A percentile compares a stretch with the other conserved stretches of the same genome.
These are phyloP conservation scores for Citrus cavaleriei DNA, from an alignment of 345 rosid species.

Conservation along the genomic window DNA sequence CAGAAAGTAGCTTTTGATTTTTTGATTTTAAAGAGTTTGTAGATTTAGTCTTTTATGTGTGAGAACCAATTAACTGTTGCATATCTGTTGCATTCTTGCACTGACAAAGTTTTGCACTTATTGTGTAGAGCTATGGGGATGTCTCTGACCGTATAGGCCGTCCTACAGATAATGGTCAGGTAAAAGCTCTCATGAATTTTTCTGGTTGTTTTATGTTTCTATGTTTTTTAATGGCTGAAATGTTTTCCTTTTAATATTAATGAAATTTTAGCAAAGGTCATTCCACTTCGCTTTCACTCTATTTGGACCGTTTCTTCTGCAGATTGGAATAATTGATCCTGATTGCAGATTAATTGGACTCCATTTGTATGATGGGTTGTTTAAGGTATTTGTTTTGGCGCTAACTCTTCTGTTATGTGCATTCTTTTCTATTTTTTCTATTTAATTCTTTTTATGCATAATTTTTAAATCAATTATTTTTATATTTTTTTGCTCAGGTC, in stretches of 20 bases:
- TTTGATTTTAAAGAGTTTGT: not conserved
- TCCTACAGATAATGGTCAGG: conserved; percentile 95
- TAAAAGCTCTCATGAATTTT: conserved; percentile 19
- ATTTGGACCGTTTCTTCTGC: conserved; percentile 13
- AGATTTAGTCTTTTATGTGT: not conserved
- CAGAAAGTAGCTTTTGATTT: not conserved
- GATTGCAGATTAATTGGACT: conserved; percentile 94
- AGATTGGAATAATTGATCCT: conserved; percentile 97
- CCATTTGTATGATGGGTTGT: conserved; percentile 93
- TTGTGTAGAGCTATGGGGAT: conserved; percentile 81
- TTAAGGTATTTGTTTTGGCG: conserved; percentile 52
- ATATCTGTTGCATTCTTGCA: not conserved
- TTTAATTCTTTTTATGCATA: not conserved
- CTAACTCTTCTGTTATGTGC: not conserved
- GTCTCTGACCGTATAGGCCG: conserved; percentile 91
- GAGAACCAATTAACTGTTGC: not conserved
- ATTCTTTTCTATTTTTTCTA: not conserved
- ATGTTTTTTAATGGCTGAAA: not conserved
- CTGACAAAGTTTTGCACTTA: not conserved
- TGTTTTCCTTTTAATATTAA: not conserved
- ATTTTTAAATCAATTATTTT: not conserved
- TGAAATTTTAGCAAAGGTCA: not conserved
- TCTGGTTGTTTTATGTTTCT: not conserved
- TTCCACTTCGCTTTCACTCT: conserved; percentile 1
- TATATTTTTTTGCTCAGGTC: conserved; percentile 42